phyloP scores from a whole-genome alignment of 1,284 basidiomycete genomes.

The Microbotryum lychnidis-dioicae region DNA sequence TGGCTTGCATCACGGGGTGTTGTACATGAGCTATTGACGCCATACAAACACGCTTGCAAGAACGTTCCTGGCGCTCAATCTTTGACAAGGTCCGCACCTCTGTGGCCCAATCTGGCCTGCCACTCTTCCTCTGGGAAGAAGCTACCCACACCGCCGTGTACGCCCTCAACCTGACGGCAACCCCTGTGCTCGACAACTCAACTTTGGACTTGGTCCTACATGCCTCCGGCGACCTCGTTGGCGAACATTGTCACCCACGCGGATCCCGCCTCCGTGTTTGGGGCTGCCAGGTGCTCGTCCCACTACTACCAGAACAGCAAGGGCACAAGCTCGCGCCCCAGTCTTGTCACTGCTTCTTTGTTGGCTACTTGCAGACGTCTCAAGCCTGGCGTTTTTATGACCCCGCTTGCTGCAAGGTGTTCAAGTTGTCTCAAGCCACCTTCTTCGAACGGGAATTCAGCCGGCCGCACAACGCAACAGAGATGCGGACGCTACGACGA shows the following conservation, averaged over 20 bases:
- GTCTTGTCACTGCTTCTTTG: not conserved
- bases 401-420: no score
- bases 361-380: no score
- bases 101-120: not conserved
- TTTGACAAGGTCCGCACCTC: not conserved
- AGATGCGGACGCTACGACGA: not conserved
- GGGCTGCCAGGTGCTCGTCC: not conserved
- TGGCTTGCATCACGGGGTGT: no score
- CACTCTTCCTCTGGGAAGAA: slow-evolving; percentile 6
- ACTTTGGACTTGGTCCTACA: not conserved
- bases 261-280: not conserved
- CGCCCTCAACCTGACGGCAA: not conserved
- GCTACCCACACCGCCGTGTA: not conserved
- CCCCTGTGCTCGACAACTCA: not conserved
- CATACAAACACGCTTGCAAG: no score
- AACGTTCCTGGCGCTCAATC: no score
- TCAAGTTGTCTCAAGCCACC: no score
- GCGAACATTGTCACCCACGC: not conserved
- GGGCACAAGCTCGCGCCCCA: not conserved
- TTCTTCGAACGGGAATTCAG: not conserved
- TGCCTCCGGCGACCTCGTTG: not conserved
- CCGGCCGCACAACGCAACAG: no score
- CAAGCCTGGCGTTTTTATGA: no score
- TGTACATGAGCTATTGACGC: no score
- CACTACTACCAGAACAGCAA: no score